Evolutionary conservation across 805 yeast species (phyloP).

Genomic region (Wickerhamiella dianesei): DNA sequence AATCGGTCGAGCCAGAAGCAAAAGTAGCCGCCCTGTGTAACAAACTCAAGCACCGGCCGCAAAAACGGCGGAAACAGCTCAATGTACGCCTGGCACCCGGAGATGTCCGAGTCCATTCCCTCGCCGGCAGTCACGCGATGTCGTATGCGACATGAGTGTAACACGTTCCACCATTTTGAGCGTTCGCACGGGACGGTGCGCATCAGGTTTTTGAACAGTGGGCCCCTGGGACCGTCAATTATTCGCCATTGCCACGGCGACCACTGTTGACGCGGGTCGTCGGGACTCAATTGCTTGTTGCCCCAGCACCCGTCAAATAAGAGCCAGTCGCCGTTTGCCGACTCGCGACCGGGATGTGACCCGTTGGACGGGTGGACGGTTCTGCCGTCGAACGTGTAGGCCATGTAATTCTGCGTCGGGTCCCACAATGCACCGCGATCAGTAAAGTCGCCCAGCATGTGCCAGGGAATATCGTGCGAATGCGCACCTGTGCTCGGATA

Average conservation of each 20-base stretch:
- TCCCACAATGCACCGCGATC: constrained; percentile 96
- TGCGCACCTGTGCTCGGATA: constrained; percentile 94
- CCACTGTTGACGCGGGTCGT: constrained; percentile 73
- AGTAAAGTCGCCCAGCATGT: constrained; percentile 80
- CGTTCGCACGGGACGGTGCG: constrained; percentile 68
- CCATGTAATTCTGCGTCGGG: constrained; percentile 67
- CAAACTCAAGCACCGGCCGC: constrained; percentile 6
- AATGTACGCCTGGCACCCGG: constrained; percentile 13
- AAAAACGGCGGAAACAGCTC: constrained; percentile 10
- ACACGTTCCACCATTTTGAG: constrained; percentile 84
- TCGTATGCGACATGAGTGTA: constrained; percentile 71
- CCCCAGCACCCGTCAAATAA: constrained; percentile 81
- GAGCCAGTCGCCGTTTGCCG: constrained; percentile 61
- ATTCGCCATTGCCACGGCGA: constrained; percentile 81
- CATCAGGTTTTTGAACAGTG: constrained; percentile 59
- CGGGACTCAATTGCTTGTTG: constrained; percentile 48
- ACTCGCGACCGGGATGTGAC: constrained; percentile 39
- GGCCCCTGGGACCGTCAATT: constrained; percentile 90
- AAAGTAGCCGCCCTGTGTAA: constrained; percentile 32
- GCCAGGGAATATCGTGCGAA: constrained; percentile 88
- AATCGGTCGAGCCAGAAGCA: constrained; percentile 52
- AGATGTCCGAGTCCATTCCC: constrained; percentile 47
- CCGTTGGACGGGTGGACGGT: constrained; percentile 30
- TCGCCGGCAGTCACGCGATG: constrained; percentile 64
- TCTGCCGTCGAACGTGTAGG: constrained; percentile 63